Base-by-base conservation (phyloP, 2,329 filamentous ascomycete species). In the Leptographium procerum region DNA sequence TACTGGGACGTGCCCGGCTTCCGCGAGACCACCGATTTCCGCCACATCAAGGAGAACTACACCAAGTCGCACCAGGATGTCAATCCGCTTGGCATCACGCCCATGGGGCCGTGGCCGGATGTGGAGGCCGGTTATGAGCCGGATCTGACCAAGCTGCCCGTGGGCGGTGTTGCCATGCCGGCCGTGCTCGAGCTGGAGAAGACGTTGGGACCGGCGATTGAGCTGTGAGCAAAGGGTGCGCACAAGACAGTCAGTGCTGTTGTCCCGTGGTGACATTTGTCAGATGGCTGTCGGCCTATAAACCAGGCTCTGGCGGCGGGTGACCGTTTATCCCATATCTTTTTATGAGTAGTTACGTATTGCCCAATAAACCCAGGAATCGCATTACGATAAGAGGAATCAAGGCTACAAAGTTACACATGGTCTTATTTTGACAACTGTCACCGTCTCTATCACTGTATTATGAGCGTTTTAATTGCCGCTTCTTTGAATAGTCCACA, bases 31-130 rank as follows among this genome's bases (percentile, higher is more conserved):
- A 87, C 84, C 0, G 73, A 87, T 61, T 87, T 87, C 62, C 77
- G 70, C 61, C 84, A 87, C 64, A 87, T 87, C 66, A 87, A 87
- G 69, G 84, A 87, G 67, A 86, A 84, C 62, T 74, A 73, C 60
- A 71, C 82, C 14, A 86, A 85, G 69, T 81, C 77, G 58, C 82
- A 85, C 64, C 64, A 63, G 4, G 77, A 79, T 60, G 78, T 86
- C 60, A 86, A 86, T 63, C 83, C 82, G 1, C 73, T 75, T 48
- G 77, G 75, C 1, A 85, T 86, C 62, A 85, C 82, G n/a, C 82
- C 83, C 0, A 65, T 83, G 62, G 83, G 83, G 0, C 83, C 83
- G 0, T 84, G 73, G 64, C 83, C 82, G 1, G 69, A 83, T 60
- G 73, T 86, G 9, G 80, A 84, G 62, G 67, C 74, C 28, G 75